Conservation (phyloP, 2,329 filamentous ascomycete species). For the Botrytis squamosa region DNA sequence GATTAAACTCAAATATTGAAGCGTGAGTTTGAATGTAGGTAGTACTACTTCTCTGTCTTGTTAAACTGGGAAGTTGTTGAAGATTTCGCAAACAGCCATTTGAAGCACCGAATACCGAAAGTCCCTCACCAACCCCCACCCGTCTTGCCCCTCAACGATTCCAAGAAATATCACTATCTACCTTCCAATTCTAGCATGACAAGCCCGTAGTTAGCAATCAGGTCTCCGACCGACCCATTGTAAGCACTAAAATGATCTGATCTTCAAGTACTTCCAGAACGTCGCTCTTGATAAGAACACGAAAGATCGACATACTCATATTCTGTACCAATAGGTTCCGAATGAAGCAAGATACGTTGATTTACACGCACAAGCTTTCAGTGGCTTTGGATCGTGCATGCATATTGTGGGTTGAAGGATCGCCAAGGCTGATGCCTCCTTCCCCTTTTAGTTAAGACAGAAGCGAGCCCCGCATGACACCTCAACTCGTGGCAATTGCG, state of each 20-base stretch:
- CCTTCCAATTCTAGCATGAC: background rate
- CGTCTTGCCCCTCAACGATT: background rate
- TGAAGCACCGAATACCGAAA: background rate
- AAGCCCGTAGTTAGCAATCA: background rate
- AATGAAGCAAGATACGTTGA: background rate
- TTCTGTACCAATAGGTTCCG: background rate
- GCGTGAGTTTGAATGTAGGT: background rate
- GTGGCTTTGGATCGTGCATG: background rate
- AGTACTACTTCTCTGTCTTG: background rate
- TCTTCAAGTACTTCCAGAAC: background rate
- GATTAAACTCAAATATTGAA: background rate
- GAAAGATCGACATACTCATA: background rate
- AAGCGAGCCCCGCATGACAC: slow-evolving; percentile 4
- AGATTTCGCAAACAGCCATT: background rate
- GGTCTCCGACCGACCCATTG: no score
- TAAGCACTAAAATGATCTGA: background rate
- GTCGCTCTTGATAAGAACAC: background rate
- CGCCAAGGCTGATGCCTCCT: background rate
- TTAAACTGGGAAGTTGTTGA: background rate
- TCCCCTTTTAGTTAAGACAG: background rate
- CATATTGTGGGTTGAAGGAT: slow-evolving; percentile 8
- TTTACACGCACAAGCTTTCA: background rate
- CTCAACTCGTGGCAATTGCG: background rate
- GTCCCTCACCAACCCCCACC: background rate
- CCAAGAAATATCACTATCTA: background rate